Conservation (phyloP, 83 land plant genomes). For the Thuja plicata region DNA sequence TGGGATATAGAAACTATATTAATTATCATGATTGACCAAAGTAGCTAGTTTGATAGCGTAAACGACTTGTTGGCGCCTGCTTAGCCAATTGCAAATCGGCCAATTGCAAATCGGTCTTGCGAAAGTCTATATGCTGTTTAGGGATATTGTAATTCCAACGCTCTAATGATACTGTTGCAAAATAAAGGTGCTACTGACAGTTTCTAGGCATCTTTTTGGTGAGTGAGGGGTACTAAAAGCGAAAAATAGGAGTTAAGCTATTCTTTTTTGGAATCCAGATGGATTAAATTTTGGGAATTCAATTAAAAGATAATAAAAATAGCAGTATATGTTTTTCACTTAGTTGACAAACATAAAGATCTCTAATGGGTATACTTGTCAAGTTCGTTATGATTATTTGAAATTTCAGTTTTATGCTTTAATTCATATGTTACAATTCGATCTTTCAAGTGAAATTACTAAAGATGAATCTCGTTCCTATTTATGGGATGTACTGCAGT, state of each 20-base stretch:
- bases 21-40: too few relatives aligned
- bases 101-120: neutral
- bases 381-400: neutral
- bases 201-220: neutral
- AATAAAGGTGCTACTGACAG: neutral
- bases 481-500: too few relatives aligned
- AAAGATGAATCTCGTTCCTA: too few relatives aligned
- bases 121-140: neutral
- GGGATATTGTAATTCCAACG: neutral
- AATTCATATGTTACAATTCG: neutral
- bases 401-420: neutral
- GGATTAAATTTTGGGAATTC: neutral
- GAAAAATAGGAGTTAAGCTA: neutral
- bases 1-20: neutral
- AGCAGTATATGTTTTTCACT: neutral
- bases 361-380: neutral
- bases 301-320: too few relatives aligned
- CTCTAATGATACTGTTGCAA: too few relatives aligned
- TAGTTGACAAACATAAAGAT: neutral
- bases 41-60: too few relatives aligned
- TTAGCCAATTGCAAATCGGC: too few relatives aligned
- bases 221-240: neutral
- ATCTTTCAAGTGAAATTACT: neutral
- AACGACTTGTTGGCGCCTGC: too few relatives aligned
- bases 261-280: neutral